Evolutionary conservation across 2,329 filamentous ascomycete species (phyloP).

Genomic region (Albifimbria verrucaria): DNA sequence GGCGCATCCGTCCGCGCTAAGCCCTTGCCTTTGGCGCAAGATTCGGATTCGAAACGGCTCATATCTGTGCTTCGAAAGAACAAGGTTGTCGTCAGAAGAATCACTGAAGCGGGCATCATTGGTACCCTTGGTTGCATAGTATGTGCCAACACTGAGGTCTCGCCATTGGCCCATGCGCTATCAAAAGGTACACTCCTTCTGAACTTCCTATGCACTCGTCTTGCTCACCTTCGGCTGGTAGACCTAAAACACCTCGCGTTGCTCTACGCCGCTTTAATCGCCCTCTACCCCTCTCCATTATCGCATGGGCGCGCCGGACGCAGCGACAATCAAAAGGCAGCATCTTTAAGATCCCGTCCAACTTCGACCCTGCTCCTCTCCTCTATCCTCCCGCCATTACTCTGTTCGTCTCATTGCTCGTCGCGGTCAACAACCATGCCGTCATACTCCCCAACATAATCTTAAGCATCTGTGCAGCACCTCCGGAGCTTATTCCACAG

Average conservation of each 20-base stretch:
- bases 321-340: constrained; percentile 33
- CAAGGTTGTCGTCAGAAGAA: constrained; percentile 50
- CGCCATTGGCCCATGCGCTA: constrained; percentile 43
- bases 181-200: constrained; percentile 39
- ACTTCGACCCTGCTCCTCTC: constrained; percentile 91
- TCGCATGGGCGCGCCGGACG: constrained; percentile 43
- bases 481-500: constrained; percentile 68
- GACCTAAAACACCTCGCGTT: constrained; percentile 39
- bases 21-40: constrained; percentile 9
- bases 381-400: constrained; percentile 80
- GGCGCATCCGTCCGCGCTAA: constrained; percentile 19
- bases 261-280: constrained; percentile 37
- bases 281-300: constrained; percentile 60
- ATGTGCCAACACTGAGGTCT: constrained; percentile 42
- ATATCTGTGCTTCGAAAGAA: constrained; percentile 36
- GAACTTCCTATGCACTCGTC: neutral
- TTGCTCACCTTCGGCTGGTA: constrained; percentile 19
- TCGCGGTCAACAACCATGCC: constrained; percentile 59
- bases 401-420: constrained; percentile 70
- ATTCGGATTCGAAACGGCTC: constrained; percentile 14
- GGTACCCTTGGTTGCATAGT: constrained; percentile 46
- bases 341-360: constrained; percentile 58
- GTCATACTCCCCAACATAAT: constrained; percentile 75
- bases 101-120: constrained; percentile 51
- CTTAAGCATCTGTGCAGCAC: constrained; percentile 75